Conservation (phyloP, 768 basidiomycete species). For the Boletales sp. region DNA sequence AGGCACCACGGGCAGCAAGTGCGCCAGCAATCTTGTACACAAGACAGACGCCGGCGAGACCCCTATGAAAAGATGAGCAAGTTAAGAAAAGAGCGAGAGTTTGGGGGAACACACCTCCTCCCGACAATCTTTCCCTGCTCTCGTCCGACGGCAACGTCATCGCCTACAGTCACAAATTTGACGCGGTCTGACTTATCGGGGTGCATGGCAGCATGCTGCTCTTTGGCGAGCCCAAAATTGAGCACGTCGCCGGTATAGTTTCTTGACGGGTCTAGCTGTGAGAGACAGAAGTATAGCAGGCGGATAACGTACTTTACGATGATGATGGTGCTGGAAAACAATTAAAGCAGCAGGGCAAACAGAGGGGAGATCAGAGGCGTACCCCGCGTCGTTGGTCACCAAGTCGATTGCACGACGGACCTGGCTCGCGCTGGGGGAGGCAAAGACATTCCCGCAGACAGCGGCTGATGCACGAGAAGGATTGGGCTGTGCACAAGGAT, state of each 20-base stretch:
- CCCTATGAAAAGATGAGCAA: constrained; percentile 40
- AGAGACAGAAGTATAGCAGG: background rate
- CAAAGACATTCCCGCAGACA: constrained; percentile 87
- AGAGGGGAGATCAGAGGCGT: constrained; percentile 13
- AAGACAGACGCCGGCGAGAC: constrained; percentile 75
- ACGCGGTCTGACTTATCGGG: constrained; percentile 65
- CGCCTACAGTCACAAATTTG: constrained; percentile 80
- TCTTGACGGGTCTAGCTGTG: constrained; percentile 33
- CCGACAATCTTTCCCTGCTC: constrained; percentile 84
- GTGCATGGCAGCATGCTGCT: constrained; percentile 71
- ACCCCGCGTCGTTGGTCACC: constrained; percentile 71
- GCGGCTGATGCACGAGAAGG: constrained; percentile 45
- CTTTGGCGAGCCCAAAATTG: constrained; percentile 87
- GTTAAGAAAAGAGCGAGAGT: background rate
- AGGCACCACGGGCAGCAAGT: constrained; percentile 62
- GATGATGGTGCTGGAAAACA: constrained; percentile 59
- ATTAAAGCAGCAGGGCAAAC: too few species aligned
- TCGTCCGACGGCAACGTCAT: constrained; percentile 85
- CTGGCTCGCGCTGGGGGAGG: constrained; percentile 84
- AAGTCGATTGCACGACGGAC: constrained; percentile 79
- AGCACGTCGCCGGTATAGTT: constrained; percentile 91
- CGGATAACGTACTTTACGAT: constrained; percentile 63
- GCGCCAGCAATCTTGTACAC: constrained; percentile 93
- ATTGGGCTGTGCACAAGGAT: background rate
- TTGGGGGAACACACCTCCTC: constrained; percentile 45